These are phyloP conservation scores for Annona cherimola DNA, from an alignment of 164 flowering plant species.

Conservation along the genomic window DNA sequence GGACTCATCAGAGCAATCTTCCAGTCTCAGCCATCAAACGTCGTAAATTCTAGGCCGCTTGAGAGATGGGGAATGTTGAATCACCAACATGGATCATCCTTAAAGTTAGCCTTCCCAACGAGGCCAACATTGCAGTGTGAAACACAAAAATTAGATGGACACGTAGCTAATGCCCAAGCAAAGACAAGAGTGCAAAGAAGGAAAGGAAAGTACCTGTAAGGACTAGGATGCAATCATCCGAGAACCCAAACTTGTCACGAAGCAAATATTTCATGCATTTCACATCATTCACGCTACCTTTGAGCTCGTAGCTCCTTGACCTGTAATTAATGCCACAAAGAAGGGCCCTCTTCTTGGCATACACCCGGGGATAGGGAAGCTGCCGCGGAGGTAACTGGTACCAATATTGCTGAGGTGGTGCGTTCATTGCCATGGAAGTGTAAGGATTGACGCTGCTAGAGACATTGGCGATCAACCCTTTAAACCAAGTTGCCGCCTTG, in stretches of 20 bases:
- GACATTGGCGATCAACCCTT: constrained; percentile 12
- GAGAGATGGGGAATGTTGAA: not conserved
- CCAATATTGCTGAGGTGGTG: not conserved
- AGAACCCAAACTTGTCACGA: constrained; percentile 29
- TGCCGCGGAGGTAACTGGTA: not conserved
- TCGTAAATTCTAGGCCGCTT: too few species aligned
- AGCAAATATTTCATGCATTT: constrained; percentile 44
- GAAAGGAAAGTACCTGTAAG: constrained; percentile 52
- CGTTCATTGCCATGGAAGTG: not conserved
- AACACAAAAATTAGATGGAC: not conserved
- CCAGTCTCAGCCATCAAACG: not conserved
- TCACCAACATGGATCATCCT: not conserved
- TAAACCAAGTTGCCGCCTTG: constrained; percentile 11
- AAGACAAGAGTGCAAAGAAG: not conserved
- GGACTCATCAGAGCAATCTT: not conserved
- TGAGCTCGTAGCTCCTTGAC: constrained; percentile 26
- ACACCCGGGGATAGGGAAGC: constrained; percentile 3
- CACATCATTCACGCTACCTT: constrained; percentile 49
- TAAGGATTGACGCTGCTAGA: constrained; percentile 7
- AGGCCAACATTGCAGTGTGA: too few species aligned
- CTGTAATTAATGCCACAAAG: constrained; percentile 50
- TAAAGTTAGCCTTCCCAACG: too few species aligned
- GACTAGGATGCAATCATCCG: constrained; percentile 42
- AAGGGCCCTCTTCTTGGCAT: constrained; percentile 50
- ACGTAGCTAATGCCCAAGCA: not conserved